A percentile compares a stretch with the other conserved stretches of the same genome.
Conservation (phyloP, 2,329 filamentous ascomycete species). For the Lachnellula hyalina region DNA sequence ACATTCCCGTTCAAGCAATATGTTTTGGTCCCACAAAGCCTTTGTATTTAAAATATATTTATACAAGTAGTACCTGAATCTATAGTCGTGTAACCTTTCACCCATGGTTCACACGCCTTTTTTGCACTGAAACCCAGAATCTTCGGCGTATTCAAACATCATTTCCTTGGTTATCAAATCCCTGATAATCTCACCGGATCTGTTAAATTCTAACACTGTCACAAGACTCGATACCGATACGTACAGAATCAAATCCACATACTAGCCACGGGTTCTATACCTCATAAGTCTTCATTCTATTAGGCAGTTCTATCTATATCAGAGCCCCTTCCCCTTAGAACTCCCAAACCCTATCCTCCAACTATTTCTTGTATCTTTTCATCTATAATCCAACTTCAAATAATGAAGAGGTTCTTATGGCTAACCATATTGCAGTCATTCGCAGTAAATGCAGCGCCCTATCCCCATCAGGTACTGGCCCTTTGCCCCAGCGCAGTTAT, state of each 20-base stretch:
- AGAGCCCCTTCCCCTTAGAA: not conserved
- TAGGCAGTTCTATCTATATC: not conserved
- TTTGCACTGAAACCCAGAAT: not conserved
- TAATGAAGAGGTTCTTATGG: slow-evolving; percentile 8
- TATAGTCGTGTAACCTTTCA: not conserved
- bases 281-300: not conserved
- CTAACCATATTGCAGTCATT: slow-evolving; percentile 7
- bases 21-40: not conserved
- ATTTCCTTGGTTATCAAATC: not conserved
- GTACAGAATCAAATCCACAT: not conserved
- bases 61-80: not conserved
- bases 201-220: not conserved
- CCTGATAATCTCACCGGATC: not conserved
- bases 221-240: not conserved
- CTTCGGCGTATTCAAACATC: not conserved
- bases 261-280: not conserved
- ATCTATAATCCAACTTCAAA: not conserved
- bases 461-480: not conserved
- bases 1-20: too few relatives aligned
- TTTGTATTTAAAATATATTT: not conserved
- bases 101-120: not conserved
- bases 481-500: not conserved
- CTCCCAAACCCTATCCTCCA: not conserved
- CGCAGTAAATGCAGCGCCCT: slow-evolving; percentile 6
- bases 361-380: not conserved